These are phyloP conservation scores for Fusarium scirpi DNA, from an alignment of 2,329 filamentous ascomycete genomes.

Conservation along the genomic window DNA sequence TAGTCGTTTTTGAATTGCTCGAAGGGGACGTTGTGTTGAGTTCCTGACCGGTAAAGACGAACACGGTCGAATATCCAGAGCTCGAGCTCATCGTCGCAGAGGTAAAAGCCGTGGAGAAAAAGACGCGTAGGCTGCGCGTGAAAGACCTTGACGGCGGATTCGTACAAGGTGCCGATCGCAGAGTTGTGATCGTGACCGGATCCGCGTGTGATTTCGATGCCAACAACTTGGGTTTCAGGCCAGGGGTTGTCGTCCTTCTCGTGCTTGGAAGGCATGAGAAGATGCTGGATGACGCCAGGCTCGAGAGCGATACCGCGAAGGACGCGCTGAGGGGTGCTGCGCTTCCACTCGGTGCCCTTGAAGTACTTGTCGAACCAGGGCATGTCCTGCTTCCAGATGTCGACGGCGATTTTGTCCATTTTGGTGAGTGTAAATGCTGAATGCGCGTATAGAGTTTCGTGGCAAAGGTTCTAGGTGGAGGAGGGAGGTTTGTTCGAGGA, in stretches of 20 bases:
- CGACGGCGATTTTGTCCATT: slow-evolving; percentile 3
- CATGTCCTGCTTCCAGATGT: slow-evolving; percentile 5
- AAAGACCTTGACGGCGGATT: neutral
- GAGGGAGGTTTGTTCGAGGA: neutral
- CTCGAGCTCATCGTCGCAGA: neutral
- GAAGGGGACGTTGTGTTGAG: neutral
- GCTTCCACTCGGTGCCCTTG: neutral
- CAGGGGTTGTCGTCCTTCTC: neutral
- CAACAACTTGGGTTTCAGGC: slow-evolving; percentile 1
- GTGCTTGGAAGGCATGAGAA: neutral
- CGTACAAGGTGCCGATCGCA: neutral
- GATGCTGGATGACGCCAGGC: neutral
- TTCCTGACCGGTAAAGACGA: neutral
- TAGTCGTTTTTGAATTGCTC: neutral
- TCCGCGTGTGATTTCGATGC: neutral
- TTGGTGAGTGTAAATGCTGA: neutral
- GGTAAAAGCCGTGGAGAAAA: slow-evolving; percentile 3
- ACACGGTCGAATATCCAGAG: slow-evolving; percentile 9
- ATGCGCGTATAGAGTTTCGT: neutral
- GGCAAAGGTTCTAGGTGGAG: neutral
- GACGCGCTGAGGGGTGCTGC: neutral
- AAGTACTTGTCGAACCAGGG: slow-evolving; percentile 4
- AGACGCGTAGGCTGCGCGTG: neutral
- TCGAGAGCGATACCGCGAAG: neutral
- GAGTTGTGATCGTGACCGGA: neutral